Evolutionary conservation across 805 yeast species (phyloP).

Genomic region (Lipomyces sp.): DNA sequence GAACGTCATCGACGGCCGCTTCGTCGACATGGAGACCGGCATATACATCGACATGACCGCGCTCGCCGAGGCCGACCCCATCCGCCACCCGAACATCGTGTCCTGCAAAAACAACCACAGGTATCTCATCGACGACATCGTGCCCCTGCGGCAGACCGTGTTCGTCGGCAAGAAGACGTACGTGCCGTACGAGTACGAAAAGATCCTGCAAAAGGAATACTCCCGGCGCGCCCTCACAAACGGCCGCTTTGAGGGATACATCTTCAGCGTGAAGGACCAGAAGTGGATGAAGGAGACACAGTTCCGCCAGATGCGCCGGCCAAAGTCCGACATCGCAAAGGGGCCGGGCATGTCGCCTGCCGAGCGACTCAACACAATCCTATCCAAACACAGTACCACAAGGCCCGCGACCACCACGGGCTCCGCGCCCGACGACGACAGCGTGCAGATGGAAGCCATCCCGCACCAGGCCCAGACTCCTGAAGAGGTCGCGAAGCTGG

Average conservation of each 20-base stretch:
- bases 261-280: slow-evolving; percentile 12
- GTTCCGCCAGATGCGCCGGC: not conserved
- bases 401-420: too few relatives aligned
- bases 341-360: too few relatives aligned
- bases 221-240: slow-evolving; percentile 23
- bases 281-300: slow-evolving; percentile 11
- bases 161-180: slow-evolving; percentile 57
- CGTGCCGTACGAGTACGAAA: slow-evolving; percentile 44
- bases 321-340: not conserved
- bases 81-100: slow-evolving; percentile 28
- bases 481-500: too few relatives aligned
- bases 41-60: slow-evolving; percentile 59
- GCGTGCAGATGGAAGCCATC: too few relatives aligned
- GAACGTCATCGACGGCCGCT: slow-evolving; percentile 54
- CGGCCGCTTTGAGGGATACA: slow-evolving; percentile 13
- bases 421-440: too few relatives aligned
- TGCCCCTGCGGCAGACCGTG: slow-evolving; percentile 51
- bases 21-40: slow-evolving; percentile 60
- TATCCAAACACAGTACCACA: too few relatives aligned
- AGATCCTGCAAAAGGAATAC: slow-evolving; percentile 43
- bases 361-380: too few relatives aligned
- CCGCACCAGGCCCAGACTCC: too few relatives aligned
- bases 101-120: slow-evolving; percentile 58
- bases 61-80: slow-evolving; percentile 35
- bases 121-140: slow-evolving; percentile 48